Percentiles rank a stretch among this genome's conserved stretches.
Conservation (phyloP, 192 early-diverging fungal species). For the Nowakowskiella sp. region DNA sequence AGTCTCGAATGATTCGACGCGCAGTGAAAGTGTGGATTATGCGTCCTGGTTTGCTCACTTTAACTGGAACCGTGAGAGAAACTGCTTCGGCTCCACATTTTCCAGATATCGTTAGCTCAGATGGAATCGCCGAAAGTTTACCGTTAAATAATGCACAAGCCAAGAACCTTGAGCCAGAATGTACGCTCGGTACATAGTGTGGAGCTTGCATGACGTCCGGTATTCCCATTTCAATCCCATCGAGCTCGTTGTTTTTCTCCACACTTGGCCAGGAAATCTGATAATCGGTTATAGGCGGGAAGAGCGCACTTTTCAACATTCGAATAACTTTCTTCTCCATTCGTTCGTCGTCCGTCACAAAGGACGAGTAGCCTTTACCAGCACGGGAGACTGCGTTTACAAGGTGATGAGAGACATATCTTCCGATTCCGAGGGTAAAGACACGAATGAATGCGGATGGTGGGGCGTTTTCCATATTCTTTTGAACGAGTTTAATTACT, state of each 20-base stretch:
- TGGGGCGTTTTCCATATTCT: too few species aligned
- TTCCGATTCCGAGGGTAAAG: slow-evolving; percentile 43
- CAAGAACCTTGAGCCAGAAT: slow-evolving; percentile 22
- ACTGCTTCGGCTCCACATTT: slow-evolving; percentile 25
- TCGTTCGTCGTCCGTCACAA: slow-evolving; percentile 34
- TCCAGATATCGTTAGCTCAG: slow-evolving; percentile 21
- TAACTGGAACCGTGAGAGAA: slow-evolving; percentile 30
- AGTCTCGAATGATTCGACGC: slow-evolving; percentile 33
- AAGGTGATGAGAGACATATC: slow-evolving; percentile 38
- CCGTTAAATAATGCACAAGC: slow-evolving; percentile 34
- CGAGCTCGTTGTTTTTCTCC: slow-evolving; percentile 2
- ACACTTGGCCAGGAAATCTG: slow-evolving; percentile 25
- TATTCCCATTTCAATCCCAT: slow-evolving; percentile 22
- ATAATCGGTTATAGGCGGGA: slow-evolving; percentile 35
- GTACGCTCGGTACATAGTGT: slow-evolving; percentile 19
- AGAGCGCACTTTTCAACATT: slow-evolving; percentile 42
- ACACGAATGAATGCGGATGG: slow-evolving; percentile 23
- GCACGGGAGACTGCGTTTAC: slow-evolving; percentile 40
- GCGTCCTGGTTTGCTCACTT: too few species aligned
- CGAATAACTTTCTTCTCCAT: slow-evolving; percentile 44
- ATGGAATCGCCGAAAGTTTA: too few species aligned
- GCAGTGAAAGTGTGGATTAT: slow-evolving; percentile 37
- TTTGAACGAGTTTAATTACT: slow-evolving; percentile 26
- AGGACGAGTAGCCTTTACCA: slow-evolving; percentile 40
- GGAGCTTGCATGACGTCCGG: slow-evolving; percentile 27